phyloP scores from a whole-genome alignment of 164 flowering plant genomes.

The Chimonanthus praecox region DNA sequence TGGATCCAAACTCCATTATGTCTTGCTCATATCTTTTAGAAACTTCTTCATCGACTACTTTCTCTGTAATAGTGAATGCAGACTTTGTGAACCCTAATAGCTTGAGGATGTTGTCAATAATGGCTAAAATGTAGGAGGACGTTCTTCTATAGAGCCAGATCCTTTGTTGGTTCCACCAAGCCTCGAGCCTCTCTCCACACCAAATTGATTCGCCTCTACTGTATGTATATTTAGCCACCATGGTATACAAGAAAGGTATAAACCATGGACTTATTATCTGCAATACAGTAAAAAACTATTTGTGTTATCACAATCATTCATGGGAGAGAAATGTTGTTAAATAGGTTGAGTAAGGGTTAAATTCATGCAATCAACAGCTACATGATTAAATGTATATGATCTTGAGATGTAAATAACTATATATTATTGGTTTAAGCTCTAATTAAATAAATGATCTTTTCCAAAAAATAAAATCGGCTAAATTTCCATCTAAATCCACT shows the following conservation, averaged over 20 bases:
- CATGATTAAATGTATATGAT: no score
- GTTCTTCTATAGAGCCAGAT: slow-evolving; percentile 39
- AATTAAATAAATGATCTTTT: no score
- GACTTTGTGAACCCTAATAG: slow-evolving; percentile 33
- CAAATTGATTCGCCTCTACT: slow-evolving; percentile 42
- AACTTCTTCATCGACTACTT: slow-evolving; percentile 50
- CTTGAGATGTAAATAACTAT: no score
- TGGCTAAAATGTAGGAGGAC: slow-evolving; percentile 50
- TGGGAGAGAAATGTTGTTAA: neutral
- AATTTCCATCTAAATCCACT: no score
- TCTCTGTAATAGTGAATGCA: slow-evolving; percentile 45
- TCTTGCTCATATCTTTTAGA: slow-evolving; percentile 43
- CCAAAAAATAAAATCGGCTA: neutral
- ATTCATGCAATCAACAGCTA: neutral
- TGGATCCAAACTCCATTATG: slow-evolving; percentile 62
- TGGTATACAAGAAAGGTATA: slow-evolving; percentile 53
- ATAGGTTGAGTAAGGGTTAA: no score
- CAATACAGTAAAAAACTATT: neutral
- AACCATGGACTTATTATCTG: slow-evolving; percentile 51
- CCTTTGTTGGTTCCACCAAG: slow-evolving; percentile 31
- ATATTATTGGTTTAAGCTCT: no score
- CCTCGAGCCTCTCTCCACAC: slow-evolving; percentile 33
- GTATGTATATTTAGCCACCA: slow-evolving; percentile 19
- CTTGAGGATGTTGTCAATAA: slow-evolving; percentile 37
- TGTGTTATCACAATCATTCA: neutral